Evolutionary conservation across 2,329 filamentous ascomycete species (phyloP), one percentile per base, ranked within the genome.

Genomic region (Trichophyton benhamiae): DNA sequence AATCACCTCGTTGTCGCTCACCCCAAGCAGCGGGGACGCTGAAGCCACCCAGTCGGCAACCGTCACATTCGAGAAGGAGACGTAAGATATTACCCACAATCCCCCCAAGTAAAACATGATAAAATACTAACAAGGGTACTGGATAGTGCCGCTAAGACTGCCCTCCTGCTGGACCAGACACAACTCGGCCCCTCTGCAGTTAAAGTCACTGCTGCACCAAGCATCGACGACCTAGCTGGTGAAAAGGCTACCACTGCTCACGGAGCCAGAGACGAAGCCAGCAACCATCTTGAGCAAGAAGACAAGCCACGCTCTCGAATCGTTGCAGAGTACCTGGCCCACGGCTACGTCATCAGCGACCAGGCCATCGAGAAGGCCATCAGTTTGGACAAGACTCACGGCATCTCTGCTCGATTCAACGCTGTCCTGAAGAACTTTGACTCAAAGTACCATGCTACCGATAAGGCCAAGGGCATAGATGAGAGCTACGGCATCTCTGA

Each of bases 61-160:
- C n/a, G 91, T 99, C 65, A 91, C 86, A 59, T 99, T 99, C 72
- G 94, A 97, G 77, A 96, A 96, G 80, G 86, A 92, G 74, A 95
- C 92, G 77, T 79, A 72, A 72, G 77, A 68, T 38, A 7, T 22
- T 7, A 17, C 8, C 27, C 15, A 9, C 6, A 41, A 25, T 27
- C n/a, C 8, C 3, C 33, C 33, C 9, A 38, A 20, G 55, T 20
- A 8, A 44, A 30, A n/a, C n/a, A 2, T 20, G n/a, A 17, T 20
- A 9, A 38, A 60, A 22, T 30, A 22, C 48, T 66, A 67, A 48
- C 65, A 13, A 3, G 3, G 11, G 13, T 17, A 53, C 15, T 22
- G 3, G 41, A 46, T 59, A 79, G 77, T 13, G 94, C 94, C 58
- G 91, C 92, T 63, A 96, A 96, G 81, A 99, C 94, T 22, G 94